Base-by-base conservation (phyloP, 164 flowering plant species). In the Chimonanthus praecox region DNA sequence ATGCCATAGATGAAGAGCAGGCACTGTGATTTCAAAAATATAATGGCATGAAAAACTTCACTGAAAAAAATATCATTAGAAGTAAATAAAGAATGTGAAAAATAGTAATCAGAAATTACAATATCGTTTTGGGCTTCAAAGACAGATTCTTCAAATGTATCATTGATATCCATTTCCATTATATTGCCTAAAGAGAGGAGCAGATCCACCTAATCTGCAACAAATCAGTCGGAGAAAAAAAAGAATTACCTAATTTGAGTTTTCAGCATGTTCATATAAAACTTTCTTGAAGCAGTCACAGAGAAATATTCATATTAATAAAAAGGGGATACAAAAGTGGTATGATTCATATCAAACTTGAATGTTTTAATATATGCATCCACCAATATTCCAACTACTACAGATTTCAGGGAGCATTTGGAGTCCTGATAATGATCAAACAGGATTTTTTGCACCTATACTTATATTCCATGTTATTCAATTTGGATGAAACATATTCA, bases 111-210 rank as follows among this genome's bases (percentile, higher is more conserved):
- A 50, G 54, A 73, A 73, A 76, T 75, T 73, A 81, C 83, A 71
- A 33, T 71, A 72, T 73, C 73, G 58, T 78, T 79, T 21, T 54
- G 72, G 51, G 69, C 50, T 71, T 75, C 84, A 68, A 77, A 75
- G 54, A 51, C 7, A 18, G 85, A 85, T 46, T 86, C 92, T 45
- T 87, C 92, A 6, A 81, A 58, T 4, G 81, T 33, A 45, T 72
- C 81, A 64, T 82, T 72, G 8, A 77, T 58, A 33, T 81, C 88
- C 74, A 87, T 73, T 74, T 90, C 89, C 92, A 90, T 84, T 21
- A 61, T 68, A 46, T 63, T 64, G 67, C 70, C 20, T 54, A 58
- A 71, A 47, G 64, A 61, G 33, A 50, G 45, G 68, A 66, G 45
- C 63, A 13, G 64, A 49, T 13, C 72, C 47, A 51, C 68, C 47